Conservation (phyloP, 306 rosid genomes). For the Dalbergia cochinchinensis region DNA sequence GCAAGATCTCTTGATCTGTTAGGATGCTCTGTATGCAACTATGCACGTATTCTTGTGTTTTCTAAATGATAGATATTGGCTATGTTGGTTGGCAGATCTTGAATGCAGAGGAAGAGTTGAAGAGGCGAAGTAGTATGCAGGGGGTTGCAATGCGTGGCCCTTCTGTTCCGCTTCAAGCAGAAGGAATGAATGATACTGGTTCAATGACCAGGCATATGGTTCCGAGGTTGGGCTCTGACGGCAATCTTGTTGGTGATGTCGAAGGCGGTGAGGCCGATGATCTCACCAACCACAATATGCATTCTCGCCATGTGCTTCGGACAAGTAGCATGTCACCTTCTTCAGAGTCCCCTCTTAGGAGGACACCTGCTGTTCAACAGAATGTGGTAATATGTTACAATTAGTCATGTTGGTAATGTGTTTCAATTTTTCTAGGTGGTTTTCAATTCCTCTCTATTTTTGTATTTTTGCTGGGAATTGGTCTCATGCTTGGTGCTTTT, state of each 20-base stretch:
- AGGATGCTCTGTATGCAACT: neutral
- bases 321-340: slow-evolving; percentile 88
- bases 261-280: slow-evolving; percentile 86
- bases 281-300: slow-evolving; percentile 61
- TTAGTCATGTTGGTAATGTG: slow-evolving; percentile 28
- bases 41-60: slow-evolving; percentile 4
- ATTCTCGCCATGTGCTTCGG: slow-evolving; percentile 62
- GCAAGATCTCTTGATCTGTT: neutral
- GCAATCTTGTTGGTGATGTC: slow-evolving; percentile 65
- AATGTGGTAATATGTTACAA: slow-evolving; percentile 60
- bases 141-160: slow-evolving; percentile 60
- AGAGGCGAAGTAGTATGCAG: slow-evolving; percentile 70
- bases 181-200: slow-evolving; percentile 71
- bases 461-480: slow-evolving; percentile 3
- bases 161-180: slow-evolving; percentile 65
- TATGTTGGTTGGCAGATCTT: slow-evolving; percentile 70
- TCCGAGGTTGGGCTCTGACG: slow-evolving; percentile 67
- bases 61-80: slow-evolving; percentile 9
- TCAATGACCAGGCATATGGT: slow-evolving; percentile 65
- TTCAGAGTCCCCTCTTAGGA: slow-evolving; percentile 90
- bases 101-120: slow-evolving; percentile 90
- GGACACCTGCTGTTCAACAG: slow-evolving; percentile 65
- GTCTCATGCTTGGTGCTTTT: slow-evolving; percentile 2
- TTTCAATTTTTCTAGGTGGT: slow-evolving; percentile 3
- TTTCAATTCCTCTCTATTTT: slow-evolving; percentile 11